A percentile compares a stretch with the other conserved stretches of the same genome.
phyloP scores from a whole-genome alignment of 2,329 filamentous ascomycete species.

The Nemania sp. region DNA sequence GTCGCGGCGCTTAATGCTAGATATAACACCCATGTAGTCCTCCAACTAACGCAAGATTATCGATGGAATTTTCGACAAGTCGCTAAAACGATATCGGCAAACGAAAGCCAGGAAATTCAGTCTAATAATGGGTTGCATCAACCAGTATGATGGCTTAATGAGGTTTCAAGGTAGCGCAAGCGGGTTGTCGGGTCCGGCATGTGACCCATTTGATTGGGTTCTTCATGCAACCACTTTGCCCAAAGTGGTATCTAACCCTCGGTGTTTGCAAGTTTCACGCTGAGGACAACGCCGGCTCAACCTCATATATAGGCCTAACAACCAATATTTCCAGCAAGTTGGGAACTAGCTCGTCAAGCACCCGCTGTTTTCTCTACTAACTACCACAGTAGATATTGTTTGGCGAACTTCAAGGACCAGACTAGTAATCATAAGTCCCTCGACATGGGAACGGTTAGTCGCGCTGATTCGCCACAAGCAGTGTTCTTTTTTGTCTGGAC shows the following conservation, averaged over 20 bases:
- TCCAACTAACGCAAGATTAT: neutral
- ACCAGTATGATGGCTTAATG: constrained; percentile 21
- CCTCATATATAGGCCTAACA: no score
- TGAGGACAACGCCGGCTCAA: no score
- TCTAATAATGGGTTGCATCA: constrained; percentile 8
- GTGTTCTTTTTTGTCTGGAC: neutral
- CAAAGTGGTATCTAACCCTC: constrained; percentile 3
- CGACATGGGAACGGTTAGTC: neutral
- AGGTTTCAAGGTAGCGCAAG: constrained; percentile 14
- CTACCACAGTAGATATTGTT: no score
- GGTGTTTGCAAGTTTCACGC: constrained; percentile 11
- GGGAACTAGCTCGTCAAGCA: neutral
- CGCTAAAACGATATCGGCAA: constrained; percentile 10
- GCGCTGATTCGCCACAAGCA: neutral
- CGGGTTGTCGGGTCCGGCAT: constrained; percentile 9
- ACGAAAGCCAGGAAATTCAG: constrained; percentile 4
- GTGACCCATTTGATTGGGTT: constrained; percentile 14
- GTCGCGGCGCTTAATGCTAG: neutral
- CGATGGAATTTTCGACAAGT: constrained; percentile 4
- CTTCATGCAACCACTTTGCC: constrained; percentile 34
- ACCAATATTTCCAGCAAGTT: neutral
- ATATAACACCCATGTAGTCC: constrained; percentile 4
- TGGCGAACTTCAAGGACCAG: constrained; percentile 5
- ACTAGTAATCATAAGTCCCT: neutral
- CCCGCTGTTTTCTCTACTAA: neutral